These are phyloP conservation scores for Mycena galericulata DNA, from an alignment of 768 basidiomycete species.

Conservation along the genomic window DNA sequence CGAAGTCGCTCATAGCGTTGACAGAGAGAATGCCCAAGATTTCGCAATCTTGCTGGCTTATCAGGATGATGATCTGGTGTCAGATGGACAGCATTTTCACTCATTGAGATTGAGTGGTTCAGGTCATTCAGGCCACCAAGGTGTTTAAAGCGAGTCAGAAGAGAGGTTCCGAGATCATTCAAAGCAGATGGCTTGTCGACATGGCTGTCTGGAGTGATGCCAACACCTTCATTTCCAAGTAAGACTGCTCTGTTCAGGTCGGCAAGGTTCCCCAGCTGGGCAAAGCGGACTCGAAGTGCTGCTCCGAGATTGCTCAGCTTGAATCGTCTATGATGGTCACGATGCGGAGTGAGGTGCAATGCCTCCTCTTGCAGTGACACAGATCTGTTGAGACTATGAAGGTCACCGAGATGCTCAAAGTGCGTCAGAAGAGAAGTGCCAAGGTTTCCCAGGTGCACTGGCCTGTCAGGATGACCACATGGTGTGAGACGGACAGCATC, in stretches of 20 bases:
- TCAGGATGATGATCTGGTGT: constrained; percentile 2
- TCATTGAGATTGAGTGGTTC: neutral
- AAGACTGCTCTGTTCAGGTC: neutral
- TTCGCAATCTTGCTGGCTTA: neutral
- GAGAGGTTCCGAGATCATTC: neutral
- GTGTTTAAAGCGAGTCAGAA: neutral
- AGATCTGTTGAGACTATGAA: neutral
- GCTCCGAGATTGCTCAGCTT: neutral
- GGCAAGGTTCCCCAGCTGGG: neutral
- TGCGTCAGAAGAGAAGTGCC: neutral
- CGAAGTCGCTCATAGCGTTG: neutral
- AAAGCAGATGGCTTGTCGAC: neutral
- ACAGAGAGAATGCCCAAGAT: constrained; percentile 1
- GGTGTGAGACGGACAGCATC: neutral
- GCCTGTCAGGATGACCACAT: neutral
- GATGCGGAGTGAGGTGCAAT: neutral
- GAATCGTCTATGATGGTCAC: neutral
- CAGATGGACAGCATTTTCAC: constrained; percentile 1
- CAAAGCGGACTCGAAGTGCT: neutral
- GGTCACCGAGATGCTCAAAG: neutral
- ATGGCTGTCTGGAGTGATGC: neutral
- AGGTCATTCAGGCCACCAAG: neutral
- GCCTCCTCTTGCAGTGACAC: constrained; percentile 2
- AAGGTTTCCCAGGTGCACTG: neutral
- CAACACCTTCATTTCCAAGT: neutral